Percentiles rank a stretch among this genome's conserved stretches.
Conservation (phyloP, 768 basidiomycete species). For the Suillus occidentalis region DNA sequence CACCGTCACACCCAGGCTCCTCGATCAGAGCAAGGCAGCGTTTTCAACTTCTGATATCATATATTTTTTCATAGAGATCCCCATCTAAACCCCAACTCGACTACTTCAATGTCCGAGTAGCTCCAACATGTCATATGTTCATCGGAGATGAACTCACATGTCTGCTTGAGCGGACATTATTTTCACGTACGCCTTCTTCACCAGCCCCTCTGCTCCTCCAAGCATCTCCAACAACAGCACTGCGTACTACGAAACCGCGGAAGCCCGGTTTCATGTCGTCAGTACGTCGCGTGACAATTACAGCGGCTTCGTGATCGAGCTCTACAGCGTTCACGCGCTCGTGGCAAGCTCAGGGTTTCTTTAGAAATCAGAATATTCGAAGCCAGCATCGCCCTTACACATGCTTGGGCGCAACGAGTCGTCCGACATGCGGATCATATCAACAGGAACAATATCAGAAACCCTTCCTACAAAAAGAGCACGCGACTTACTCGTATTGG, state of each 20-base stretch:
- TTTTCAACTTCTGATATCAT: constrained; percentile 3
- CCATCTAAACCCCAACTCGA: constrained; percentile 3
- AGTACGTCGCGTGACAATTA: background rate
- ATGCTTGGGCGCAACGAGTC: constrained; percentile 20
- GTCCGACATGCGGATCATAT: constrained; percentile 34
- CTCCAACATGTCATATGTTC: constrained; percentile 1
- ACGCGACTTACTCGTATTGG: constrained; percentile 19
- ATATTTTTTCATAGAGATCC: constrained; percentile 3
- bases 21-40: background rate
- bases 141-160: constrained; percentile 1
- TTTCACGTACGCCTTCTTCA: constrained; percentile 9
- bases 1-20: background rate
- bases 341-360: constrained; percentile 9
- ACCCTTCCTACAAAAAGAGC: constrained; percentile 26
- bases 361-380: constrained; percentile 35
- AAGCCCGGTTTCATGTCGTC: constrained; percentile 15
- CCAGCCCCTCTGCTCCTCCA: constrained; percentile 18
- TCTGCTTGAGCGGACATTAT: constrained; percentile 6
- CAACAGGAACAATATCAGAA: constrained; percentile 38
- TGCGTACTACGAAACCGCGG: constrained; percentile 16
- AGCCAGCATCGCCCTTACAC: constrained; percentile 28
- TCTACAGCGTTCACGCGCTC: constrained; percentile 10
- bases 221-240: constrained; percentile 25
- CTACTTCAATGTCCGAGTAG: constrained; percentile 3
- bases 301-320: constrained; percentile 12